Conservation (phyloP, 2,329 filamentous ascomycete species). For the Cercospora berteroae region DNA sequence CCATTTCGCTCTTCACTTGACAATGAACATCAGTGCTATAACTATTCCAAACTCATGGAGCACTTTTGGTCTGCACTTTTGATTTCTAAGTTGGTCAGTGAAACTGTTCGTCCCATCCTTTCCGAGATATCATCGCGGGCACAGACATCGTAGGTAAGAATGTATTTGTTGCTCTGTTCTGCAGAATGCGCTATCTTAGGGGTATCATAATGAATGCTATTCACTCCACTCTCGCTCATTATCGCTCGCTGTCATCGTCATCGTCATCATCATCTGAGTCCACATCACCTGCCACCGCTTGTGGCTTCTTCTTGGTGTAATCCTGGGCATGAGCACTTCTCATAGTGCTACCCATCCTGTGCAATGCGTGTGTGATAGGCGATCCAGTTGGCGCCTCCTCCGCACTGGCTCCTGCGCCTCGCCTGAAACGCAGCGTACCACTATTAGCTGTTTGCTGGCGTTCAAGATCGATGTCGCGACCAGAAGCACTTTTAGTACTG, state of each 20-base stretch:
- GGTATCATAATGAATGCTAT: not conserved
- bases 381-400: slow-evolving; percentile 14
- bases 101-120: not conserved
- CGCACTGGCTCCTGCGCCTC: slow-evolving; percentile 4
- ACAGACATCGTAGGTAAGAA: not conserved
- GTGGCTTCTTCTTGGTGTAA: slow-evolving; percentile 17
- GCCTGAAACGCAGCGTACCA: slow-evolving; percentile 5
- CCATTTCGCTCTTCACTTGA: too few relatives aligned
- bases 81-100: not conserved
- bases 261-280: slow-evolving; percentile 17
- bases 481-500: slow-evolving; percentile 9
- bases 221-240: not conserved
- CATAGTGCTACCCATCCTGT: slow-evolving; percentile 21
- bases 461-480: slow-evolving; percentile 12
- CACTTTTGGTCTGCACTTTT: not conserved
- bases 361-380: slow-evolving; percentile 18
- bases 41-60: not conserved
- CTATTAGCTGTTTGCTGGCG: slow-evolving; percentile 13
- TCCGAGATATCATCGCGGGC: not conserved
- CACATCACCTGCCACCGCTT: slow-evolving; percentile 4
- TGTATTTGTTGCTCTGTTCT: not conserved
- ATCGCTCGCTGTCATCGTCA: slow-evolving; percentile 19
- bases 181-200: not conserved
- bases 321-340: slow-evolving; percentile 19
- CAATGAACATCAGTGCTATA: not conserved